Percentiles rank a stretch among this genome's conserved stretches.
These are phyloP conservation scores for slime mould (Dictyostelium discoideum) DNA, from an alignment of 78 protist genomes.

Conservation along the genomic window DNA sequence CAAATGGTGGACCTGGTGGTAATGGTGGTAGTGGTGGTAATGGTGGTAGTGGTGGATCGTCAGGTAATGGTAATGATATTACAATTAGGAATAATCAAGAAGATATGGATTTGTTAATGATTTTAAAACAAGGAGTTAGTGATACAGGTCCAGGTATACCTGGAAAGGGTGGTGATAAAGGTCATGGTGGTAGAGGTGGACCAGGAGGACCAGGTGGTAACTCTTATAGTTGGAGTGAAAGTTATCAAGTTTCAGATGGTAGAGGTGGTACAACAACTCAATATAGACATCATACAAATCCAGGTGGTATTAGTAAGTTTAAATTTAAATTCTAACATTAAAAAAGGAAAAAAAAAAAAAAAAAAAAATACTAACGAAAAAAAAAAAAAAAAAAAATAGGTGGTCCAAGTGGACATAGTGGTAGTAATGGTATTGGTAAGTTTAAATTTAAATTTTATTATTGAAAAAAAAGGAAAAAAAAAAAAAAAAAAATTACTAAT, in stretches of 20 bases:
- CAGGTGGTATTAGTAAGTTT: background rate
- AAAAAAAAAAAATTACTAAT: too few relatives aligned
- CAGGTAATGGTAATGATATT: constrained; percentile 58
- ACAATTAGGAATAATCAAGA: background rate
- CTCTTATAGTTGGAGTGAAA: constrained; percentile 40
- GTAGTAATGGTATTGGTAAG: background rate
- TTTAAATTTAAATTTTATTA: background rate
- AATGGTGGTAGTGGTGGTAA: constrained; percentile 61
- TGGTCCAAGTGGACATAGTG: constrained; percentile 39
- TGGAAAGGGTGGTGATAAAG: constrained; percentile 45
- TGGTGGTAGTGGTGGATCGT: constrained; percentile 64
- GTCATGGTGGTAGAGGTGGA: constrained; percentile 64
- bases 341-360: too few relatives aligned
- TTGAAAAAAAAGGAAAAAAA: too few relatives aligned
- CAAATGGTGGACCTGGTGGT: constrained; percentile 75
- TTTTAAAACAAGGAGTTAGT: constrained; percentile 44
- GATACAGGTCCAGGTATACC: constrained; percentile 59
- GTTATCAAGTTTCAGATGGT: constrained; percentile 37
- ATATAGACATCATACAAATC: background rate
- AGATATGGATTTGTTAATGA: constrained; percentile 72
- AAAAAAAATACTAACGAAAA: too few relatives aligned
- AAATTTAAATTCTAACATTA: too few relatives aligned
- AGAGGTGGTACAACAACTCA: constrained; percentile 13
- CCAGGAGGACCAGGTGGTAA: constrained; percentile 69
- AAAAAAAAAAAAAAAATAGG: too few relatives aligned